These are phyloP conservation scores for Daldinia decipiens DNA, from an alignment of 495 filamentous ascomycete species.

Conservation along the genomic window DNA sequence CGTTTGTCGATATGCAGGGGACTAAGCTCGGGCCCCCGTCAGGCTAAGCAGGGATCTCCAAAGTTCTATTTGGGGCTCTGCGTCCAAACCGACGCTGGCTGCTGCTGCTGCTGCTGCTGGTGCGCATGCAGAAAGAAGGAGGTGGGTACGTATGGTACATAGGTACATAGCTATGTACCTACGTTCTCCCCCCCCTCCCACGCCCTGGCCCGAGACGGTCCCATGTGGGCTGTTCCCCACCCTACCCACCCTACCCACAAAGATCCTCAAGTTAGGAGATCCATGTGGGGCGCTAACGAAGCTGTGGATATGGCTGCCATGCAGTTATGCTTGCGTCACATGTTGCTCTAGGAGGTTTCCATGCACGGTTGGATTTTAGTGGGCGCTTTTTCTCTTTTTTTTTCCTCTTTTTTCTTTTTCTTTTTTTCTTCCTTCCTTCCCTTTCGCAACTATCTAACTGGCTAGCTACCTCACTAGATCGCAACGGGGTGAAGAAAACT, in stretches of 20 bases:
- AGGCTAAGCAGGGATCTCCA: slow-evolving; percentile 40
- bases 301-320: slow-evolving; percentile 38
- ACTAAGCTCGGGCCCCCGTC: slow-evolving; percentile 36
- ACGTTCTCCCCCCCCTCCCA: not conserved
- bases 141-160: not conserved
- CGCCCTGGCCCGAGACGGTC: slow-evolving; percentile 36
- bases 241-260: slow-evolving; percentile 26
- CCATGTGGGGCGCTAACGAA: slow-evolving; percentile 33
- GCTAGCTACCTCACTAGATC: slow-evolving; percentile 29
- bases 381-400: slow-evolving; percentile 11
- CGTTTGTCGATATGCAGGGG: slow-evolving; percentile 45
- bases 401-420: slow-evolving; percentile 6
- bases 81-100: slow-evolving; percentile 34
- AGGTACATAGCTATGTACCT: slow-evolving; percentile 2
- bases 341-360: slow-evolving; percentile 33
- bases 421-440: not conserved
- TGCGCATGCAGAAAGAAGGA: slow-evolving; percentile 16
- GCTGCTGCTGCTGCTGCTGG: too few species aligned
- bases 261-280: slow-evolving; percentile 43
- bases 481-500: not conserved
- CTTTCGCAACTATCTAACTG: not conserved
- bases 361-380: slow-evolving; percentile 29
- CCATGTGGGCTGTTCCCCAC: slow-evolving; percentile 38
- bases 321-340: slow-evolving; percentile 46
- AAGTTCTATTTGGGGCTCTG: slow-evolving; percentile 47